A percentile compares a stretch with the other conserved stretches of the same genome.
Evolutionary conservation across 129 eudicot genomes (phyloP).

Genomic region (Arctium lappa): DNA sequence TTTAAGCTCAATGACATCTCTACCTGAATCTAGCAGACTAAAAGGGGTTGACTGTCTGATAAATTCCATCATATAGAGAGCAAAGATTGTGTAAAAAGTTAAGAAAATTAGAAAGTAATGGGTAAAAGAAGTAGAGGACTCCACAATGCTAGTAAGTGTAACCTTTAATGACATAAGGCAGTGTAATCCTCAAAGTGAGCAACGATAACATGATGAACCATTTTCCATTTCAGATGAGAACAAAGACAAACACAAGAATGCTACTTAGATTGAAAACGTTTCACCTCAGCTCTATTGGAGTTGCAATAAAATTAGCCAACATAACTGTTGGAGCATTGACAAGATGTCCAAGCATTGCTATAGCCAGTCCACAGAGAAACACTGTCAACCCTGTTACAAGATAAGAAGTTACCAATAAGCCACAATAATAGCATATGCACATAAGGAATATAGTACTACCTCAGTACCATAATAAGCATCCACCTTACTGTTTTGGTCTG

Average conservation of each 20-base stretch:
- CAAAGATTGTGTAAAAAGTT: background rate
- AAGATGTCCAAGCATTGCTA: conserved; percentile 72
- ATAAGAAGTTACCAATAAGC: conserved; percentile 13
- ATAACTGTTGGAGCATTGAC: conserved; percentile 88
- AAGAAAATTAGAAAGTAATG: background rate
- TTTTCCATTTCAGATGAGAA: background rate
- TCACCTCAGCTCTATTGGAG: conserved; percentile 93
- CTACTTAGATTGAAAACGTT: background rate
- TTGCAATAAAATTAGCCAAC: conserved; percentile 85
- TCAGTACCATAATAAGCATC: background rate
- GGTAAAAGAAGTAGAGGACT: background rate
- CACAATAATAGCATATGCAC: background rate
- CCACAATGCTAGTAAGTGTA: background rate
- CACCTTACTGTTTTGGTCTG: background rate
- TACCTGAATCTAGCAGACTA: background rate
- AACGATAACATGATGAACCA: background rate
- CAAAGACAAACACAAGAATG: background rate
- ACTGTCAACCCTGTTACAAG: conserved; percentile 76
- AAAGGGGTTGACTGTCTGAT: background rate
- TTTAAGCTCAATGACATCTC: background rate
- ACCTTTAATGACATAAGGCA: background rate
- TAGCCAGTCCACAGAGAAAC: conserved; percentile 83
- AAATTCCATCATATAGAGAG: background rate
- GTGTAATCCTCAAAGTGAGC: background rate
- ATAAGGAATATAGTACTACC: background rate